phyloP scores from a whole-genome alignment of 2,329 filamentous ascomycete species.

The Onygenales sp. region DNA sequence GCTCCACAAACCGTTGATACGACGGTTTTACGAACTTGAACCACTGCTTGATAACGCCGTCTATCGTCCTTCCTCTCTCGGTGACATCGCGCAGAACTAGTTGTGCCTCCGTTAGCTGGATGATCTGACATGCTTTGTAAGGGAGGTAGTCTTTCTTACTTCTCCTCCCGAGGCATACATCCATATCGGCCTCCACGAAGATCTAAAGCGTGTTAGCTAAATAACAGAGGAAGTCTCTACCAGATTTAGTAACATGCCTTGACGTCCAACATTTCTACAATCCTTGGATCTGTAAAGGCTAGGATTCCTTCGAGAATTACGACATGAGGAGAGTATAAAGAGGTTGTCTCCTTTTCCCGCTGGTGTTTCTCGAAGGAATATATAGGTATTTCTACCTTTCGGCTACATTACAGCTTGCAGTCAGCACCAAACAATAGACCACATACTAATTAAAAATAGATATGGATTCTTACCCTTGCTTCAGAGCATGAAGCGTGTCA shows the following conservation, averaged over 20 bases:
- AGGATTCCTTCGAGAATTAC: constrained; percentile 94
- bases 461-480: constrained; percentile 62
- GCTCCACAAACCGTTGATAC: constrained; percentile 86
- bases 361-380: constrained; percentile 94
- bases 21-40: constrained; percentile 94
- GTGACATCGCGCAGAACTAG: constrained; percentile 76
- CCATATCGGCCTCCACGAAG: constrained; percentile 91
- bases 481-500: constrained; percentile 69
- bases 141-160: constrained; percentile 44
- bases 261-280: constrained; percentile 82
- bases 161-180: constrained; percentile 83
- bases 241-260: constrained; percentile 47
- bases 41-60: constrained; percentile 98
- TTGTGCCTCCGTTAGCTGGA: constrained; percentile 15
- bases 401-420: constrained; percentile 17
- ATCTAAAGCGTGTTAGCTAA: constrained; percentile 46
- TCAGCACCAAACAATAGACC: constrained; percentile 9
- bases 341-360: constrained; percentile 66
- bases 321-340: constrained; percentile 93
- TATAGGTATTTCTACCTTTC: constrained; percentile 70
- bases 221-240: not conserved
- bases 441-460: not conserved
- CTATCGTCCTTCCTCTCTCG: constrained; percentile 81
- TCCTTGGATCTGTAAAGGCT: constrained; percentile 77
- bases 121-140: not conserved